Percentiles rank a stretch among this genome's conserved stretches.
Conservation (phyloP, 495 filamentous ascomycete species). For the Bacidia rubella region DNA sequence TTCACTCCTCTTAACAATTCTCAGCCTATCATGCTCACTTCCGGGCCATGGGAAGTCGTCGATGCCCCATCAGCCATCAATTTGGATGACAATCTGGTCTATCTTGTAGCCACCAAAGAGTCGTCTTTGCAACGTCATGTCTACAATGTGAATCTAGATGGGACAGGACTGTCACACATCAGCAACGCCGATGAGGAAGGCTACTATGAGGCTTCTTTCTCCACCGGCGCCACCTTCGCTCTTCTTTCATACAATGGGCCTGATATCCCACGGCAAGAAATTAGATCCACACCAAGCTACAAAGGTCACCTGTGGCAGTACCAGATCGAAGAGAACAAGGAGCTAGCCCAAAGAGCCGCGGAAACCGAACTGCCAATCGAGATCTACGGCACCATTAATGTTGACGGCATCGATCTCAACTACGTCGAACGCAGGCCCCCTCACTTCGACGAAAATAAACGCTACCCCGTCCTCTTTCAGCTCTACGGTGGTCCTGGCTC, state of each 20-base stretch:
- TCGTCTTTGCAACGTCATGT: constrained; percentile 79
- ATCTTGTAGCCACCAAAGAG: constrained; percentile 79
- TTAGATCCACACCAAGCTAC: constrained; percentile 69
- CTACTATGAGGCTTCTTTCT: constrained; percentile 82
- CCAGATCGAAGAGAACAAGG: constrained; percentile 62
- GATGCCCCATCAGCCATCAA: constrained; percentile 81
- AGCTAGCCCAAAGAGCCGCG: constrained; percentile 51
- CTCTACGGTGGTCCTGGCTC: constrained; percentile 87
- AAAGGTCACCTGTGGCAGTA: constrained; percentile 43
- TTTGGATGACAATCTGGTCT: constrained; percentile 68
- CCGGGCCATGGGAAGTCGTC: constrained; percentile 88
- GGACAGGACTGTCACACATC: constrained; percentile 50
- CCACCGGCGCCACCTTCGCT: constrained; percentile 63
- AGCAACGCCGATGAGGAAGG: constrained; percentile 66
- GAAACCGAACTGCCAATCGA: constrained; percentile 73
- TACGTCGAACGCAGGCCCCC: constrained; percentile 83
- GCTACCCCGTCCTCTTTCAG: constrained; percentile 88
- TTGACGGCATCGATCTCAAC: constrained; percentile 68
- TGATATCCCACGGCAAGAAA: constrained; percentile 79
- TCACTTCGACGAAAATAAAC: constrained; percentile 71
- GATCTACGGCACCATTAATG: constrained; percentile 70
- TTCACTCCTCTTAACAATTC: constrained; percentile 83
- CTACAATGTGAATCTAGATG: constrained; percentile 79
- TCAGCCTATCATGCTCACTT: constrained; percentile 69
- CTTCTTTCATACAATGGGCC: constrained; percentile 75